phyloP scores from a whole-genome alignment of 2,329 filamentous ascomycete species.

The Fusarium penzigii region DNA sequence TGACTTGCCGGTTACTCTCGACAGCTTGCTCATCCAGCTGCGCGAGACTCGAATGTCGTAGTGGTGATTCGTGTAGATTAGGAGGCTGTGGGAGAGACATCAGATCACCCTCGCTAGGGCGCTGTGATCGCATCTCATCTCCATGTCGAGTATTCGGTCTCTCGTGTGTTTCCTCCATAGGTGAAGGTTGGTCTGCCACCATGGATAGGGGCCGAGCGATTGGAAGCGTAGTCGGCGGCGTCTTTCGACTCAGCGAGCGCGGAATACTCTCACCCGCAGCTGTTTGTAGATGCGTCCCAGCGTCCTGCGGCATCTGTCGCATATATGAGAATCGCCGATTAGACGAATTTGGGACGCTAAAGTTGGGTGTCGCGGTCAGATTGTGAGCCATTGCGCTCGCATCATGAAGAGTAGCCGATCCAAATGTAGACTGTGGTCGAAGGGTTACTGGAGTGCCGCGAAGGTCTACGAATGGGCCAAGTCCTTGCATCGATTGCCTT shows the following conservation, averaged over 20 bases:
- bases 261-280: conserved; percentile 14
- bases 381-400: neutral
- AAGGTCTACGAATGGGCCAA: conserved; percentile 46
- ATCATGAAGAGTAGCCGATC: conserved; percentile 12
- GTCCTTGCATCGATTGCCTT: conserved; percentile 52
- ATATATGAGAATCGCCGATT: conserved; percentile 47
- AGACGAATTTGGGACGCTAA: conserved; percentile 52
- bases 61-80: conserved; percentile 14
- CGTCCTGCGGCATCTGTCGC: conserved; percentile 28
- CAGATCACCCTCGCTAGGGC: conserved; percentile 14
- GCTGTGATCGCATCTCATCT: conserved; percentile 18
- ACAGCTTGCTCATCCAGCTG: conserved; percentile 15
- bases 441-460: conserved; percentile 29
- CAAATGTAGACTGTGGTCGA: conserved; percentile 25
- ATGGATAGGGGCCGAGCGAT: conserved; percentile 55
- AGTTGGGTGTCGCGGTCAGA: conserved; percentile 45
- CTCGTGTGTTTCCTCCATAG: conserved; percentile 29
- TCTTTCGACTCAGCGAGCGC: conserved; percentile 22
- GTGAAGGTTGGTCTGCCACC: conserved; percentile 54
- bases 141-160: conserved; percentile 33
- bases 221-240: conserved; percentile 46
- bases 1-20: conserved; percentile 19
- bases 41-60: conserved; percentile 26
- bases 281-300: conserved; percentile 15
- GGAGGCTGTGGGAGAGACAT: conserved; percentile 15